These are phyloP conservation scores for Sistotremastrum niveocremeum DNA, from an alignment of 768 basidiomycete species.

Conservation along the genomic window DNA sequence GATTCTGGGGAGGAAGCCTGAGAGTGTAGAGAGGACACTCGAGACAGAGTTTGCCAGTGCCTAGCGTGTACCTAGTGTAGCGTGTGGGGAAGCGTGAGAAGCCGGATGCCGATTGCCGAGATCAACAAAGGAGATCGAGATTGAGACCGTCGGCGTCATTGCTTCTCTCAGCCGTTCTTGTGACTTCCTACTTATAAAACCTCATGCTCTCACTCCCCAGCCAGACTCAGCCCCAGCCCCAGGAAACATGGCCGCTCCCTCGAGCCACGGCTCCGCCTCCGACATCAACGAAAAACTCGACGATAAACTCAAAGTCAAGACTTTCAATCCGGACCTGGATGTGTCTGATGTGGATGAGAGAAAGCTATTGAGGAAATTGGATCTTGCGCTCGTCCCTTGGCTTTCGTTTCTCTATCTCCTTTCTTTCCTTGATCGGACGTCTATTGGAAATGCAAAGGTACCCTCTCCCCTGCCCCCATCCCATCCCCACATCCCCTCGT, in stretches of 20 bases:
- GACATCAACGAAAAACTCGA: conserved; percentile 6
- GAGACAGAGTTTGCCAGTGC: too few species aligned
- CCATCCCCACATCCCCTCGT: too few species aligned
- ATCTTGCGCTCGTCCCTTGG: conserved; percentile 55
- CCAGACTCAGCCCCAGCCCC: background rate
- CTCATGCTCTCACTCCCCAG: too few species aligned
- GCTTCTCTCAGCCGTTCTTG: too few species aligned
- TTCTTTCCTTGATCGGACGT: conserved; percentile 52
- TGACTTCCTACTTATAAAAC: too few species aligned
- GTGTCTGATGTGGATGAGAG: conserved; percentile 51
- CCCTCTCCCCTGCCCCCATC: conserved; percentile 8
- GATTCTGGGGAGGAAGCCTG: conserved; percentile 16
- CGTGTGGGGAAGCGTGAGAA: too few species aligned
- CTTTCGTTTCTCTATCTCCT: conserved; percentile 63
- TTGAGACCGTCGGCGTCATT: too few species aligned
- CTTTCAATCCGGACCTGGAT: conserved; percentile 37
- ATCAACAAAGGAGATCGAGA: too few species aligned
- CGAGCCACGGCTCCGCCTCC: background rate
- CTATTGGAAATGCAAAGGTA: conserved; percentile 37
- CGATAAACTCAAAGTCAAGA: conserved; percentile 6
- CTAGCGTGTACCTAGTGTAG: too few species aligned
- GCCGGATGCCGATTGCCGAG: too few species aligned
- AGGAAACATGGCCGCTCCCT: background rate
- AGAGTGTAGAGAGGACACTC: conserved; percentile 14
- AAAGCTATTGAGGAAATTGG: conserved; percentile 57